Conservation (phyloP, 1,284 basidiomycete species). For the Leccinum cinnamomeum region DNA sequence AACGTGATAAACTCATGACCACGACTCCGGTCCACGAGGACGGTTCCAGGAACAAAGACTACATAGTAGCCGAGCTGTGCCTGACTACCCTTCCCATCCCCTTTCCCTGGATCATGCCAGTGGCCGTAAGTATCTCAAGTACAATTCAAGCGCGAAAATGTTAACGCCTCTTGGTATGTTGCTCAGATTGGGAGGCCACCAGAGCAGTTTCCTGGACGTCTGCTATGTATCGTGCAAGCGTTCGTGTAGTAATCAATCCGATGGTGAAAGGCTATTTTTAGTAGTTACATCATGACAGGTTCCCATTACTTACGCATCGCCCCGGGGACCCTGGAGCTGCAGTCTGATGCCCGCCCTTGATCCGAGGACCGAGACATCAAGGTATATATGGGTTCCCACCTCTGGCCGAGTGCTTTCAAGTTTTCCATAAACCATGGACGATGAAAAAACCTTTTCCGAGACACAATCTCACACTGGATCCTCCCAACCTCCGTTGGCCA, state of each 20-base stretch:
- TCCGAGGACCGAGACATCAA: neutral
- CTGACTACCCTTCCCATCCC: too few species aligned
- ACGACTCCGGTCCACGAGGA: too few species aligned
- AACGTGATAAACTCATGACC: too few species aligned
- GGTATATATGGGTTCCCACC: neutral
- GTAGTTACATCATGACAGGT: neutral
- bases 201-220: neutral
- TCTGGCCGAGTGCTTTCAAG: neutral
- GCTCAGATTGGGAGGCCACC: neutral
- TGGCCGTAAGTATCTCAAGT: too few species aligned
- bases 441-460: conserved; percentile 16
- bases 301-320: neutral
- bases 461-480: conserved; percentile 2
- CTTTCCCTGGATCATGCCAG: too few species aligned
- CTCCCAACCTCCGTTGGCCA: conserved; percentile 20
- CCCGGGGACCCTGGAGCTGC: neutral
- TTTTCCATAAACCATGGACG: conserved; percentile 19
- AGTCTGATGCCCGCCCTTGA: neutral
- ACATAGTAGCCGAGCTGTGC: too few species aligned
- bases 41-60: too few species aligned
- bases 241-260: neutral
- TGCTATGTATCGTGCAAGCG: neutral
- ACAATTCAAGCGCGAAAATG: too few species aligned
- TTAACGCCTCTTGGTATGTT: neutral
- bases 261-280: neutral